These are phyloP conservation scores for Diaporthe batatas DNA, from an alignment of 2,329 filamentous ascomycete species.

Conservation along the genomic window DNA sequence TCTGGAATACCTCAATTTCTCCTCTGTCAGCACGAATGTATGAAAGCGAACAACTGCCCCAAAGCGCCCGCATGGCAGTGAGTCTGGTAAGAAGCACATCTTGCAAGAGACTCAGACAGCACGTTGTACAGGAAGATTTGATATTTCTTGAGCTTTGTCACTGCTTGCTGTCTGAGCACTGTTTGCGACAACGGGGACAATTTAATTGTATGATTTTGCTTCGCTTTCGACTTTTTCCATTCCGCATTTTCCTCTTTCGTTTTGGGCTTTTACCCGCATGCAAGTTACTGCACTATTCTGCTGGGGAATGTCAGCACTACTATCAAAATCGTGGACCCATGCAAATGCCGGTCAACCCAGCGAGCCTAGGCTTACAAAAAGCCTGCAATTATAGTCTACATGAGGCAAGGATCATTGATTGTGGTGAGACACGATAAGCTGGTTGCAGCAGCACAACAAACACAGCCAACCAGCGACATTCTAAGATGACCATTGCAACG, in stretches of 20 bases:
- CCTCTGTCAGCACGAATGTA: neutral
- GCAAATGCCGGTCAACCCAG: neutral
- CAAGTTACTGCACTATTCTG: neutral
- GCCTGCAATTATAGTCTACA: neutral
- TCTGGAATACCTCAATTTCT: too few species aligned
- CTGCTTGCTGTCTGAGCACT: neutral
- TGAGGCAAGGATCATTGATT: neutral
- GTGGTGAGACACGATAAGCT: neutral
- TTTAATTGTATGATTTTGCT: neutral
- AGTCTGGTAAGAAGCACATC: neutral
- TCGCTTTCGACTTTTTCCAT: neutral
- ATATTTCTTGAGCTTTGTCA: neutral
- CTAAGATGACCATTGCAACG: neutral
- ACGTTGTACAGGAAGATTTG: neutral
- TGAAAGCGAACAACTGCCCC: neutral
- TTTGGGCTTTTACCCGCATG: too few species aligned
- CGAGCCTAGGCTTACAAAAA: neutral
- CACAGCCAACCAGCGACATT: neutral
- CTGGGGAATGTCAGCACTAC: conserved; percentile 10
- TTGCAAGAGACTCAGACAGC: neutral
- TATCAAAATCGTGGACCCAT: neutral
- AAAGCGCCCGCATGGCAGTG: neutral
- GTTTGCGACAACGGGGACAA: neutral
- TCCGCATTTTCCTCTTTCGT: too few species aligned
- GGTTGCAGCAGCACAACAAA: neutral